phyloP scores from a whole-genome alignment of 2,329 filamentous ascomycete species.

The Decorospora gaudefroyi region DNA sequence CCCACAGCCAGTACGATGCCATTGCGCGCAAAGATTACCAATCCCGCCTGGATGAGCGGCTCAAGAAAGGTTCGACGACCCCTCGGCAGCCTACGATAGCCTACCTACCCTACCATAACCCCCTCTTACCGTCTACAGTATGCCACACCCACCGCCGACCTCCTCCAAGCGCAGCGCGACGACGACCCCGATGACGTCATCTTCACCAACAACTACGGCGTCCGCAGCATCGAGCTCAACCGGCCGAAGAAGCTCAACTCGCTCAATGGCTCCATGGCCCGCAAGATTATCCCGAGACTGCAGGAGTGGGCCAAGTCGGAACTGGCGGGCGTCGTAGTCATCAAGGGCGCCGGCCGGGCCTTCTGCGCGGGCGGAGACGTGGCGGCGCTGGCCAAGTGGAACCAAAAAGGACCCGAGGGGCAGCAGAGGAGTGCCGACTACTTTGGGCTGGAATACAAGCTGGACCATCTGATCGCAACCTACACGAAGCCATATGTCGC shows the following conservation, averaged over 20 bases:
- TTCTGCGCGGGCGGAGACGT: constrained; percentile 97
- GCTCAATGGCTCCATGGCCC: constrained; percentile 89
- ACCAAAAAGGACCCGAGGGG: constrained; percentile 68
- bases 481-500: constrained; percentile 92
- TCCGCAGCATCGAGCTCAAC: constrained; percentile 92
- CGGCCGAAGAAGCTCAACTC: constrained; percentile 90
- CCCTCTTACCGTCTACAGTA: too few relatives aligned
- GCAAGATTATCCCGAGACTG: constrained; percentile 88
- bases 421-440: constrained; percentile 78
- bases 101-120: constrained; percentile 18
- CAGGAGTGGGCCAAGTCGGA: constrained; percentile 95
- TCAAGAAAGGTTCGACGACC: constrained; percentile 55
- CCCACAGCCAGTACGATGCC: constrained; percentile 64
- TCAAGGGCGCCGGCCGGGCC: constrained; percentile 86
- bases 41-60: constrained; percentile 59
- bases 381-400: constrained; percentile 73
- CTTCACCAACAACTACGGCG: constrained; percentile 85
- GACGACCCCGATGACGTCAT: constrained; percentile 90
- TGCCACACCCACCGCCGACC: constrained; percentile 40
- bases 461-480: constrained; percentile 93
- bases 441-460: constrained; percentile 93
- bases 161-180: constrained; percentile 60
- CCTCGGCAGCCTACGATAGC: constrained; percentile 5
- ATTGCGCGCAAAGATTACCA: constrained; percentile 73
- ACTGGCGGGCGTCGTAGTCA: constrained; percentile 86